Percentiles rank a stretch among this genome's conserved stretches.
phyloP scores from a whole-genome alignment of 2,329 filamentous ascomycete species.

The Mariannaea sp. region DNA sequence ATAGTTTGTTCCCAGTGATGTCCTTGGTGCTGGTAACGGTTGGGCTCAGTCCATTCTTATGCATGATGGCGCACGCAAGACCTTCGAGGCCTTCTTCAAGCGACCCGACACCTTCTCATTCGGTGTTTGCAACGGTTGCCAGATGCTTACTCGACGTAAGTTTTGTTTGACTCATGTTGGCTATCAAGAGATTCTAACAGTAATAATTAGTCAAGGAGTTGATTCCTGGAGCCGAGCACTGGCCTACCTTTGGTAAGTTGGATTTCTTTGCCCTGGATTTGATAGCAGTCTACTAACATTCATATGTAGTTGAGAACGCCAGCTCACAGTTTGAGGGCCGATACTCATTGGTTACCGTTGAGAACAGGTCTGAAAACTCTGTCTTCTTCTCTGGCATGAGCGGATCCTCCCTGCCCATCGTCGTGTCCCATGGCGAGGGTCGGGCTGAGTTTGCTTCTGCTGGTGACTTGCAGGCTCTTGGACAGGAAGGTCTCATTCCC shows the following conservation, averaged over 20 bases:
- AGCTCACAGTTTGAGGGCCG: constrained; percentile 39
- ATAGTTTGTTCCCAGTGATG: constrained; percentile 50
- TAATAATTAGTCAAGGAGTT: constrained; percentile 32
- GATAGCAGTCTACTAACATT: constrained; percentile 5
- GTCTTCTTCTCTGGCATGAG: constrained; percentile 37
- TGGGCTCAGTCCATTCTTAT: constrained; percentile 95
- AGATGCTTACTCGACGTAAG: constrained; percentile 76
- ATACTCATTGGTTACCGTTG: constrained; percentile 35
- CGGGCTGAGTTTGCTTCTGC: constrained; percentile 71
- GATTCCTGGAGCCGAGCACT: constrained; percentile 37
- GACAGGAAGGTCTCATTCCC: constrained; percentile 71
- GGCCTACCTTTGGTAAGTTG: constrained; percentile 63
- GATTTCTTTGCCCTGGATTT: background rate
- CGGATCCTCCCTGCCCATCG: constrained; percentile 36
- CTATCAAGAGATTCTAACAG: constrained; percentile 2
- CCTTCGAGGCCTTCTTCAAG: constrained; percentile 85
- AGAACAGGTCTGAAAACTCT: constrained; percentile 33
- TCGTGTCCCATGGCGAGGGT: constrained; percentile 60
- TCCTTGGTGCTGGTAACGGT: constrained; percentile 87
- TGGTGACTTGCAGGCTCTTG: constrained; percentile 58
- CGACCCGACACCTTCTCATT: constrained; percentile 89
- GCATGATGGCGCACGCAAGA: constrained; percentile 74
- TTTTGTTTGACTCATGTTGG: background rate
- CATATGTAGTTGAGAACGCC: constrained; percentile 68
- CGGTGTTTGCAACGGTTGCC: constrained; percentile 96